Conservation (phyloP, 1,284 basidiomycete genomes). For the Papiliotrema flavescens region DNA sequence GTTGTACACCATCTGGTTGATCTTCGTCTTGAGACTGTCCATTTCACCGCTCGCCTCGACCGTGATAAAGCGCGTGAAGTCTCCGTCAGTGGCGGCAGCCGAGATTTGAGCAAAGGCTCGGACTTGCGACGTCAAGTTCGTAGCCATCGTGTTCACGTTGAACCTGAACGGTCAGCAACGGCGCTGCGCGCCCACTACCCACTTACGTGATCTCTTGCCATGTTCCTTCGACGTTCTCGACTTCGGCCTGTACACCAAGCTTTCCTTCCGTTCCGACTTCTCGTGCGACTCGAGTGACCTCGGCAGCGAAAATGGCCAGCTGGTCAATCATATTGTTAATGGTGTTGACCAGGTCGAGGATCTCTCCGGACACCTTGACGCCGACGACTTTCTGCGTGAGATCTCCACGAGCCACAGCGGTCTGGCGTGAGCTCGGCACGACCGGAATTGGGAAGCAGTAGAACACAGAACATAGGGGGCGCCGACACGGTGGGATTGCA, state of each 20-base stretch:
- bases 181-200: neutral
- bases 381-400: constrained; percentile 89
- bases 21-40: constrained; percentile 98
- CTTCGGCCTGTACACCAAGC: constrained; percentile 94
- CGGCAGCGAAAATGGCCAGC: constrained; percentile 86
- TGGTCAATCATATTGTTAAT: constrained; percentile 97
- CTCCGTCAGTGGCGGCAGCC: constrained; percentile 96
- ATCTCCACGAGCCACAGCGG: constrained; percentile 90
- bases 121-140: constrained; percentile 96
- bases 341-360: constrained; percentile 72
- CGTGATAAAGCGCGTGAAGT: constrained; percentile 98
- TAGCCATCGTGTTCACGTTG: constrained; percentile 87
- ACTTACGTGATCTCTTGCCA: constrained; percentile 98
- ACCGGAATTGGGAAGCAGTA: too few relatives aligned
- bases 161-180: constrained; percentile 57
- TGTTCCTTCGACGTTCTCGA: constrained; percentile 93
- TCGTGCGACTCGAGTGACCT: constrained; percentile 91
- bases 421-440: constrained; percentile 50
- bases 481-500: too few relatives aligned
- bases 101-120: constrained; percentile 99
- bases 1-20: constrained; percentile 92
- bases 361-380: constrained; percentile 92
- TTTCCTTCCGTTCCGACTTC: constrained; percentile 97
- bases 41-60: constrained; percentile 98
- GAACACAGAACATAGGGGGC: too few relatives aligned